Evolutionary conservation across 2,329 filamentous ascomycete species (phyloP).

Genomic region (Geoglossum cookeanum): DNA sequence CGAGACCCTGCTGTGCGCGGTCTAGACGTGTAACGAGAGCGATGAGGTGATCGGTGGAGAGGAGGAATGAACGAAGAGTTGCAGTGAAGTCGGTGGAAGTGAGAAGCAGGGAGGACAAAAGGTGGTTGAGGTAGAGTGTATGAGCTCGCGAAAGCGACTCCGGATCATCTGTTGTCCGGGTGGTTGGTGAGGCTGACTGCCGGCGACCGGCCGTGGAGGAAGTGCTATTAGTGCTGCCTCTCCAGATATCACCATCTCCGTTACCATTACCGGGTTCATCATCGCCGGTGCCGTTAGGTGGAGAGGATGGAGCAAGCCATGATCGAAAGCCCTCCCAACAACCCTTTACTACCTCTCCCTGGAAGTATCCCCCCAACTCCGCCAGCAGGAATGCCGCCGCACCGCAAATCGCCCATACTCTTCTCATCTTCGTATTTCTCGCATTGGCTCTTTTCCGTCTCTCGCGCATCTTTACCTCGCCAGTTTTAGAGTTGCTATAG

Average conservation of each 20-base stretch:
- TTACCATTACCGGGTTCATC: not conserved
- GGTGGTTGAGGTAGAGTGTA: slow-evolving; percentile 49
- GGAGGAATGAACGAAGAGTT: slow-evolving; percentile 44
- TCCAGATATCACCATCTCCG: not conserved
- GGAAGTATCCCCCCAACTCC: slow-evolving; percentile 73
- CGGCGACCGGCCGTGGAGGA: not conserved
- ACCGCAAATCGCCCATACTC: slow-evolving; percentile 76
- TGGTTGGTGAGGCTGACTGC: slow-evolving; percentile 14
- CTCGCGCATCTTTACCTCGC: slow-evolving; percentile 38
- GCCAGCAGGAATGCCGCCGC: slow-evolving; percentile 77
- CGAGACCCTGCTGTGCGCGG: slow-evolving; percentile 54
- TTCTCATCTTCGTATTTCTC: slow-evolving; percentile 51
- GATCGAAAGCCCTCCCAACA: slow-evolving; percentile 62
- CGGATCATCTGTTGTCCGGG: slow-evolving; percentile 45
- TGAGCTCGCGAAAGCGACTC: slow-evolving; percentile 71
- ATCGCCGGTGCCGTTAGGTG: not conserved
- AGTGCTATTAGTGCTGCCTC: not conserved
- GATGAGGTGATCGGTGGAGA: slow-evolving; percentile 63
- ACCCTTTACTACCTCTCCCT: slow-evolving; percentile 68
- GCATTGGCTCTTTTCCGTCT: slow-evolving; percentile 44
- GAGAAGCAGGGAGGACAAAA: slow-evolving; percentile 32
- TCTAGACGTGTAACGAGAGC: slow-evolving; percentile 60
- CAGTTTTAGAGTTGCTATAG: slow-evolving; percentile 39
- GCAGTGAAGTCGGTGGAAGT: slow-evolving; percentile 44
- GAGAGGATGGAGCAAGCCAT: slow-evolving; percentile 40